phyloP scores from a whole-genome alignment of 176 grass and related monocot genomes.

The Thinopyrum elongatum region DNA sequence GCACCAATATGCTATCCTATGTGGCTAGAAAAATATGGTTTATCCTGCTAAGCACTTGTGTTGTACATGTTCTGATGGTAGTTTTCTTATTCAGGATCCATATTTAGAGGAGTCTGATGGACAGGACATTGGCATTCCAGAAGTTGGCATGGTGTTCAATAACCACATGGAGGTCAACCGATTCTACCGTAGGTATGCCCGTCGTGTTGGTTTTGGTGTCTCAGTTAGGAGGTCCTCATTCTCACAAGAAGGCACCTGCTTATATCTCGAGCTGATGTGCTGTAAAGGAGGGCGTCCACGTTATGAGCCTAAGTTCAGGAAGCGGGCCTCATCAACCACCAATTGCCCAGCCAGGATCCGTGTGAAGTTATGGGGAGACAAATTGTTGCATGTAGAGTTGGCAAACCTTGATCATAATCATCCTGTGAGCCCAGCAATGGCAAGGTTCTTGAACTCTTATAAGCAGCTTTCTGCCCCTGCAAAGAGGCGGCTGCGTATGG shows the following conservation, averaged over 20 bases:
- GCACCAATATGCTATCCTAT: background rate
- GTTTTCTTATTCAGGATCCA: conserved; percentile 40
- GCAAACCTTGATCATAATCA: conserved; percentile 93
- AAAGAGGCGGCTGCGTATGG: conserved; percentile 58
- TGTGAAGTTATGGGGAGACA: conserved; percentile 93
- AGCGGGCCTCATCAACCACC: conserved; percentile 81
- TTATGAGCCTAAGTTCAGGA: conserved; percentile 87
- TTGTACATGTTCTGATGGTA: background rate
- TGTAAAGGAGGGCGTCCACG: conserved; percentile 81
- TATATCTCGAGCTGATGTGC: conserved; percentile 96
- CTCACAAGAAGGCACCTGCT: conserved; percentile 74
- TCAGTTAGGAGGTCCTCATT: conserved; percentile 92
- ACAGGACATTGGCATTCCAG: conserved; percentile 59
- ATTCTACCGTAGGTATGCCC: conserved; percentile 84
- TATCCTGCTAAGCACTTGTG: background rate
- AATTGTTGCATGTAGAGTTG: conserved; percentile 83
- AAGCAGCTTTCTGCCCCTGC: conserved; percentile 70
- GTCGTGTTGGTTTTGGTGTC: conserved; percentile 85
- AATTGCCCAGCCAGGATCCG: conserved; percentile 89
- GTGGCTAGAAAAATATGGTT: background rate
- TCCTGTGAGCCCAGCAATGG: conserved; percentile 93
- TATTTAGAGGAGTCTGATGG: conserved; percentile 56
- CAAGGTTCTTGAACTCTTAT: conserved; percentile 83
- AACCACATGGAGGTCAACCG: conserved; percentile 64
- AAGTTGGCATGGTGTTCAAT: conserved; percentile 97